Evolutionary conservation across 208 protist species (phyloP).

Genomic region (Angomonas desouzai): DNA sequence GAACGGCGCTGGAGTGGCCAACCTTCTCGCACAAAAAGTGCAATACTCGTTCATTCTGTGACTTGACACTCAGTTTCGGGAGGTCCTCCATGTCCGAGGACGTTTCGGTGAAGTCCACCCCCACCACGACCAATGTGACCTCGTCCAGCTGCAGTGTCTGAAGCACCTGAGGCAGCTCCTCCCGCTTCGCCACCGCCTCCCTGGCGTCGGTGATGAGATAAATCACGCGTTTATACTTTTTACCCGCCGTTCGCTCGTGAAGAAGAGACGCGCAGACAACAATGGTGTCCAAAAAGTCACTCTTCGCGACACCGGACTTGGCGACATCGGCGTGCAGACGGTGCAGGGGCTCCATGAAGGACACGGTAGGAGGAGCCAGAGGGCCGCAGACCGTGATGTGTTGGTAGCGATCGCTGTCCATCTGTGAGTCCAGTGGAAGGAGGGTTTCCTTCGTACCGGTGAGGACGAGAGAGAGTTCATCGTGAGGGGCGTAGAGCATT

Average conservation of each 20-base stretch:
- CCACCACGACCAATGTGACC: constrained; percentile 78
- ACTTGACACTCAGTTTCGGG: constrained; percentile 26
- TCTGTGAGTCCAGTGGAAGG: constrained; percentile 29
- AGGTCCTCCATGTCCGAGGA: constrained; percentile 19
- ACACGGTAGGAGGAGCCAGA: constrained; percentile 20
- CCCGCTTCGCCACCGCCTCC: constrained; percentile 58
- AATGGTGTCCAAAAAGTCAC: constrained; percentile 85
- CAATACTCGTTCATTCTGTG: constrained; percentile 68
- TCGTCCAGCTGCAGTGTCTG: constrained; percentile 33
- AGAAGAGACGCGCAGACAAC: constrained; percentile 73
- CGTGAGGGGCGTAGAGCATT: constrained; percentile 46
- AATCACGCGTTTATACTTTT: constrained; percentile 64
- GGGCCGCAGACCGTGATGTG: constrained; percentile 32
- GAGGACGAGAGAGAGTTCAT: constrained; percentile 74
- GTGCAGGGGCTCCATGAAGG: constrained; percentile 17
- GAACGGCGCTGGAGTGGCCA: constrained; percentile 30
- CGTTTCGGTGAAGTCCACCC: constrained; percentile 46
- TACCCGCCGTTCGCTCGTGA: constrained; percentile 35
- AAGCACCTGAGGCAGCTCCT: constrained; percentile 45
- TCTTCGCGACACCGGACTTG: neutral
- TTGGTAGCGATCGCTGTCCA: constrained; percentile 12
- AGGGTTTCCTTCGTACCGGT: constrained; percentile 33
- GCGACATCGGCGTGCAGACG: neutral
- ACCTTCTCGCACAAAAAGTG: constrained; percentile 33
- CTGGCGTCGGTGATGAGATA: constrained; percentile 85